Evolutionary conservation across 2,329 filamentous ascomycete species (phyloP), one percentile per base, ranked within the genome.

Genomic region (Arthrobotrys pseudoclavata): DNA sequence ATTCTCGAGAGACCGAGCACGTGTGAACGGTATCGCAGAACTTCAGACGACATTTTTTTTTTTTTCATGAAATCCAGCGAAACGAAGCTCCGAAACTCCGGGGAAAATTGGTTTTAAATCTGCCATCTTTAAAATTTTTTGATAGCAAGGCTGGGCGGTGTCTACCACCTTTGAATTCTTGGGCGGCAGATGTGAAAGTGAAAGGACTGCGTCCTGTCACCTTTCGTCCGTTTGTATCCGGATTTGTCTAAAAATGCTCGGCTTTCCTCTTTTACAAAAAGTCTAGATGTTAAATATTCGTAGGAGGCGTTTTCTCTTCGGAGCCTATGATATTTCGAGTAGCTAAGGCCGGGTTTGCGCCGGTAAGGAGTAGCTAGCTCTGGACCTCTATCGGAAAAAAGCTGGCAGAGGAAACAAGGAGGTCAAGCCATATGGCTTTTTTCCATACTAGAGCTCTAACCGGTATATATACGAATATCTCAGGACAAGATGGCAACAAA

Each of bases 151-250:
- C 3, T 29, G 7, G 29, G 29, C 29, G 29, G 7, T 52, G 20
- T 52, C 12, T 26, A 53, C 20, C 26, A 12, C 18, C n/a, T 48
- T 29, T n/a, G 37, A 40, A 40, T 52, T 26, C 37, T 31, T 15
- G 37, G 29, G 52, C 52, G 52, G 29, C 52, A 20, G 52, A 53
- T n/a, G 24, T 53, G 20, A 31, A 57, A 37, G 24, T 53, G 9
- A 29, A 57, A 22, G 50, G 40, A 42, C 7, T 40, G 37, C 10
- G 26, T 40, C 48, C 50, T 55, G 31, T 70, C 45, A 48, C 68
- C 13, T 57, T 42, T 55, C 31, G 37, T 45, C 68, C 68, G 68
- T 48, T 29, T 29, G 31, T 52, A 64, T 37, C 42, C 68, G 68
- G 68, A 60, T 31, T 55, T 34, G 55, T 5, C 6, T 9, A 15